Base-by-base conservation (phyloP, 345 rosid genomes). In the Carallia pectinifolia region DNA sequence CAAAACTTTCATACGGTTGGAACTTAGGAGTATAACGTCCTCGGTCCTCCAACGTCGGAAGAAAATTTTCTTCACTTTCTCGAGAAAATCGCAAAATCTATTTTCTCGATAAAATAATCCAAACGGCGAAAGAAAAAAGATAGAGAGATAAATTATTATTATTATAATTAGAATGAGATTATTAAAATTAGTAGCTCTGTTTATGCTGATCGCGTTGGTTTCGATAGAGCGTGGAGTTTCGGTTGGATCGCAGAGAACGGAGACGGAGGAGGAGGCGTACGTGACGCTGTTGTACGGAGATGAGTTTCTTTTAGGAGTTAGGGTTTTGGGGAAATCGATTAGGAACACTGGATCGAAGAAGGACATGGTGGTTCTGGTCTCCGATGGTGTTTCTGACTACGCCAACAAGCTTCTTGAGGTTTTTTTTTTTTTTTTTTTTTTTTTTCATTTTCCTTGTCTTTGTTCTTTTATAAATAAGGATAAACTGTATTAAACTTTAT, bases 301-400 rank as follows among this genome's bases (percentile, higher is more conserved):
- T 77, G 98, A 89, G 83, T 94, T 94, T 81, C 70, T 94, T 62
- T 76, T 94, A 76, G 98, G 98, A 27, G 98, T 91, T 77, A 86
- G 97, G 82, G 97, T 94, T 59, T 65, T 94, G 76, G 97, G 97
- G 10, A 94, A 91, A 80, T 91, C 98, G 67, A 90, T 94, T 59
- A 79, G 93, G 62, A 89, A 88, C 64, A 85, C 95, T 39, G 93
- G 97, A 77, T 80, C 97, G 62, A 86, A 58, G 13, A 88, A 88
- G 65, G 96, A 91, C 62, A 87, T 85, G 92, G 97, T 91, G 38
- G 98, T 82, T 81, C 75, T 94, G 77, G 96, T 91, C 77, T 94
- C 98, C 37, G 96, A 94, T 73, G 97, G 98, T 27, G 97, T 94
- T 66, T 83, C 98, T 12, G 84, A 85, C 74, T 87, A 85, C 73